phyloP scores from a whole-genome alignment of 176 grass and related monocot genomes.

The Rhynchospora pubera region DNA sequence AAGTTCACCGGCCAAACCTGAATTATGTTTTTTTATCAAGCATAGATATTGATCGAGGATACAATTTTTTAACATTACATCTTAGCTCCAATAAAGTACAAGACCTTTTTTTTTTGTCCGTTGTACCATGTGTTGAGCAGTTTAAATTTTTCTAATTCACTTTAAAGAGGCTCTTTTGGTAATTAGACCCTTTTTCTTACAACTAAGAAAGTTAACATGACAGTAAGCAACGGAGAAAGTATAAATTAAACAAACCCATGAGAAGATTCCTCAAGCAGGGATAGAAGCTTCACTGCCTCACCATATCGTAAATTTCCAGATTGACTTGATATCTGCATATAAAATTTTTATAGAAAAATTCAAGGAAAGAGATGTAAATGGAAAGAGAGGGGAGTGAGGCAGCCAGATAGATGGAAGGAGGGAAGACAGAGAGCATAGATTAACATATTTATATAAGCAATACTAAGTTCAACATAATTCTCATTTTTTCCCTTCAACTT shows the following conservation, averaged over 20 bases:
- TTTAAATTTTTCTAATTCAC: background rate
- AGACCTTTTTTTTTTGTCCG: background rate
- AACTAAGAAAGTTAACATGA: background rate
- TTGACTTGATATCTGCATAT: constrained; percentile 54
- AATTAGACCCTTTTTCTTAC: background rate
- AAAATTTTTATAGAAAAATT: constrained; percentile 2
- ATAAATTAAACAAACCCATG: constrained; percentile 49
- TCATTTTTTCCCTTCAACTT: background rate
- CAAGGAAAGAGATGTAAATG: background rate
- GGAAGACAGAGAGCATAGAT: background rate
- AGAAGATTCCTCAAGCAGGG: constrained; percentile 75
- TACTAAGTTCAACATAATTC: constrained; percentile 3
- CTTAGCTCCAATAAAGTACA: background rate
- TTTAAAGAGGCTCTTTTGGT: background rate
- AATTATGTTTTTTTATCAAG: background rate
- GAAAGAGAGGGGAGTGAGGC: background rate
- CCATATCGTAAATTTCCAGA: constrained; percentile 63
- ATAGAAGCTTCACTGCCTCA: constrained; percentile 74
- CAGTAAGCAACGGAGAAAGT: background rate
- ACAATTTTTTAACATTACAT: background rate
- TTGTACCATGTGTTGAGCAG: background rate
- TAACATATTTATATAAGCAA: background rate
- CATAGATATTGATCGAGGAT: background rate
- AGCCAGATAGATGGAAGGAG: background rate
- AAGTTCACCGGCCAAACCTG: background rate